Percentiles rank a stretch among this genome's conserved stretches.
phyloP scores from a whole-genome alignment of 2,329 filamentous ascomycete species.

The Cordyceps tenuipes region DNA sequence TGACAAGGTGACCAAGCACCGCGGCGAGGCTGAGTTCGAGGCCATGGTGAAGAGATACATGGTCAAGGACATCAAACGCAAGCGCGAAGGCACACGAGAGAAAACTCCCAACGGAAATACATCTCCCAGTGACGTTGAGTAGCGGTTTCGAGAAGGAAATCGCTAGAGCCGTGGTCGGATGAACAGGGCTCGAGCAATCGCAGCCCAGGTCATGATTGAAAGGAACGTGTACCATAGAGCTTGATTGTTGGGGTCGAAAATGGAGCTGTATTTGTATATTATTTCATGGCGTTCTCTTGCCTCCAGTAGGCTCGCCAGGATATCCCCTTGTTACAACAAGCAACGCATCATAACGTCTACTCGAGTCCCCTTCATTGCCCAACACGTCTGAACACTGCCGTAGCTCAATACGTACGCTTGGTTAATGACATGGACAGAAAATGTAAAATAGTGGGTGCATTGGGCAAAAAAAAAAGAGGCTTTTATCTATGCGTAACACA shows the following conservation, averaged over 20 bases:
- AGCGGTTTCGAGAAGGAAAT: background rate
- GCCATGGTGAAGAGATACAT: conserved; percentile 17
- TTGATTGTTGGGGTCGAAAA: background rate
- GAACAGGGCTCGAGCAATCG: background rate
- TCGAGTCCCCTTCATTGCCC: background rate
- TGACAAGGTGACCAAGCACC: conserved; percentile 74
- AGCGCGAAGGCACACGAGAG: background rate
- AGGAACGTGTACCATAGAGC: conserved; percentile 3
- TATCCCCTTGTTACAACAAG: background rate
- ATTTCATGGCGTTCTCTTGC: background rate
- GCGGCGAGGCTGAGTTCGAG: conserved; percentile 62
- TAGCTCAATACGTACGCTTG: background rate
- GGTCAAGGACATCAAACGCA: conserved; percentile 3
- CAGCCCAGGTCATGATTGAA: background rate
- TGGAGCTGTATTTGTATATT: conserved; percentile 8
- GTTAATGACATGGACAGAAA: background rate
- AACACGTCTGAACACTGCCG: background rate
- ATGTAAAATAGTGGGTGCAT: background rate
- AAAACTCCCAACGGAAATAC: background rate
- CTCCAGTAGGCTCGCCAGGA: background rate
- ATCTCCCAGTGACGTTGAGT: background rate
- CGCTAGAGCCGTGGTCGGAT: background rate
- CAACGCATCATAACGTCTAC: background rate
- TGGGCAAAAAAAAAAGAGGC: background rate
- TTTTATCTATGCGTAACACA: conserved; percentile 4